A percentile compares a stretch with the other conserved stretches of the same genome.
phyloP scores from a whole-genome alignment of 345 rosid species.

The Viola odorata region DNA sequence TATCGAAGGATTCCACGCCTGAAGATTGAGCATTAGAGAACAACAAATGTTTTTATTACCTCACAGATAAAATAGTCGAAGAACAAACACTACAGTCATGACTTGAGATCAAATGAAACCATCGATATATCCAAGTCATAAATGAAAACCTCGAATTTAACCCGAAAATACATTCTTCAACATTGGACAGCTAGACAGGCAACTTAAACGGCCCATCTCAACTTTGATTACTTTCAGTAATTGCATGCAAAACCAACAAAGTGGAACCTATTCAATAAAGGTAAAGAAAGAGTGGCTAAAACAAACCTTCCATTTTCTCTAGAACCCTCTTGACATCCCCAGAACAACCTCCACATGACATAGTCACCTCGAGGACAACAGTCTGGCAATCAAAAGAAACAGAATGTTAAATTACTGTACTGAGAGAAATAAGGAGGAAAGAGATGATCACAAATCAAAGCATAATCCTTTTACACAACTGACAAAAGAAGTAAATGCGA shows the following conservation, averaged over 20 bases:
- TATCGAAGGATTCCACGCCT: no score
- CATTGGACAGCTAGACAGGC: no score
- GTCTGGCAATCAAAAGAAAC: slow-evolving; percentile 43
- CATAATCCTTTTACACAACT: not conserved
- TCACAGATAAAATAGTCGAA: no score
- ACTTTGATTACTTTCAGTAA: not conserved
- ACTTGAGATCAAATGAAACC: slow-evolving; percentile 11
- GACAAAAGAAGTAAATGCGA: not conserved
- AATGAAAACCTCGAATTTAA: no score
- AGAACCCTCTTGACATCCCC: slow-evolving; percentile 85
- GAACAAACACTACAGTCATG: no score
- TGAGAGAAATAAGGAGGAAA: not conserved
- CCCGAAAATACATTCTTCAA: no score
- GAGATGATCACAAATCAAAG: not conserved
- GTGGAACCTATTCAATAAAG: not conserved
- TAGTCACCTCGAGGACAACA: slow-evolving; percentile 69
- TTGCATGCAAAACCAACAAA: not conserved
- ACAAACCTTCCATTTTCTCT: slow-evolving; percentile 79
- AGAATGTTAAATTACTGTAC: not conserved
- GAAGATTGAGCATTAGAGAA: no score
- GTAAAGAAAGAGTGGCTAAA: not conserved
- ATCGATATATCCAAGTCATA: no score
- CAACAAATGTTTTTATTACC: no score
- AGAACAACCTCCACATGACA: slow-evolving; percentile 75
- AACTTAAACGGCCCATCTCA: no score